Evolutionary conservation across 345 rosid species (phyloP).

Genomic region (Linum lewisii): DNA sequence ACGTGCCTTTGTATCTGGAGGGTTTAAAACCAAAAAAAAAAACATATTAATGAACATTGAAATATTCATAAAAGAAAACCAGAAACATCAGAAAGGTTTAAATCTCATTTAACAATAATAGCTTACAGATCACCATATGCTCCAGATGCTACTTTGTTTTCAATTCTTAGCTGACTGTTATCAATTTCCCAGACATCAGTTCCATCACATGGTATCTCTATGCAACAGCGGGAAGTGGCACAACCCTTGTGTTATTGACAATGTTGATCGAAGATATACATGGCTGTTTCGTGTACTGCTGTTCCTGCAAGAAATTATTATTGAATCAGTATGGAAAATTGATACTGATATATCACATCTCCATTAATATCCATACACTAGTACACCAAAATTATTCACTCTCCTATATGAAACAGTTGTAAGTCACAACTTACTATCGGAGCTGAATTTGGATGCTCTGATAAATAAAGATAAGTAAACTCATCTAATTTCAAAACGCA

Average conservation of each 20-base stretch:
- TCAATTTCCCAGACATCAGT: slow-evolving; percentile 97
- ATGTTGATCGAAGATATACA: slow-evolving; percentile 29
- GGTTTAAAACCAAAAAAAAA: slow-evolving; percentile 12
- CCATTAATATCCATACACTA: neutral
- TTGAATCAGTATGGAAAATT: neutral
- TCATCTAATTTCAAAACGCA: too few relatives aligned
- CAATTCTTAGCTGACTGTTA: slow-evolving; percentile 58
- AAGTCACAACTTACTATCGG: too few relatives aligned
- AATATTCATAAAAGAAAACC: slow-evolving; percentile 1
- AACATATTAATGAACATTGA: neutral
- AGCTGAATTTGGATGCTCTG: too few relatives aligned
- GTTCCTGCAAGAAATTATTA: slow-evolving; percentile 46
- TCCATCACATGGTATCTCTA: slow-evolving; percentile 85
- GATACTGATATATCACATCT: neutral
- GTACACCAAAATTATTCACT: neutral
- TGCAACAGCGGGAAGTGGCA: slow-evolving; percentile 43
- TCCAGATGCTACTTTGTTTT: slow-evolving; percentile 76
- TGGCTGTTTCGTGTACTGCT: slow-evolving; percentile 32
- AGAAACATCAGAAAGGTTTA: neutral
- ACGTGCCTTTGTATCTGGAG: slow-evolving; percentile 71
- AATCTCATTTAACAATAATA: slow-evolving; percentile 10
- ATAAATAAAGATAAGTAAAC: too few relatives aligned
- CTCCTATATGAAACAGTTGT: neutral
- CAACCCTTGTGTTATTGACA: slow-evolving; percentile 30
- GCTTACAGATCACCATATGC: slow-evolving; percentile 87